A percentile compares a stretch with the other conserved stretches of the same genome.
phyloP scores from a whole-genome alignment of 352 stramenopile genomes.

The Phytophthora podocarpi region DNA sequence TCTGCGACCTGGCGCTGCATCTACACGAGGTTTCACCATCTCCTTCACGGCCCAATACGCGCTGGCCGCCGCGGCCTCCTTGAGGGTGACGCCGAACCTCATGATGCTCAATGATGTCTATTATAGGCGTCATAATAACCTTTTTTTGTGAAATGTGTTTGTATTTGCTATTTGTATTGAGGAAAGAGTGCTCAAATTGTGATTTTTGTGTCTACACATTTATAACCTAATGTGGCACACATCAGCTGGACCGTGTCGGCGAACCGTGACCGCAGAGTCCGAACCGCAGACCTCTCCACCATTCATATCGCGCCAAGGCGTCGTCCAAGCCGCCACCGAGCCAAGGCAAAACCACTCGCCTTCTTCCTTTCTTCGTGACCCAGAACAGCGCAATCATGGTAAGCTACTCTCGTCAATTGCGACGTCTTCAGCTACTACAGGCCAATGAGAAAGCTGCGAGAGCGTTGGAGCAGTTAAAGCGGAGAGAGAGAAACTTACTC shows the following conservation, averaged over 20 bases:
- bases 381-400: constrained; percentile 84
- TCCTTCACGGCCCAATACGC: constrained; percentile 8
- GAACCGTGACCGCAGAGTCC: constrained; percentile 27
- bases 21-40: neutral
- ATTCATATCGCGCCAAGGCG: constrained; percentile 47
- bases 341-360: constrained; percentile 72
- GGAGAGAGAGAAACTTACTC: neutral
- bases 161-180: neutral
- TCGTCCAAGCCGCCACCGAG: neutral
- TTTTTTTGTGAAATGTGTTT: neutral
- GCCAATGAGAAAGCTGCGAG: too few relatives aligned
- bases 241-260: constrained; percentile 14
- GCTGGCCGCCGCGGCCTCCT: constrained; percentile 17
- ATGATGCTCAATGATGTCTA: constrained; percentile 37
- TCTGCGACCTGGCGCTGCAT: neutral
- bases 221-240: constrained; percentile 31
- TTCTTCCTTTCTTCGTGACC: constrained; percentile 91
- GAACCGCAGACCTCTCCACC: constrained; percentile 47
- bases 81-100: constrained; percentile 52
- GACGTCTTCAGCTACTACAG: too few relatives aligned
- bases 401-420: constrained; percentile 32
- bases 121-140: too few relatives aligned
- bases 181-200: neutral
- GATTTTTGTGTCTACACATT: neutral
- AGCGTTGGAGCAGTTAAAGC: too few relatives aligned